These are phyloP conservation scores for Nicotiana attenuata DNA, from an alignment of 257 asterid genomes.

Conservation along the genomic window DNA sequence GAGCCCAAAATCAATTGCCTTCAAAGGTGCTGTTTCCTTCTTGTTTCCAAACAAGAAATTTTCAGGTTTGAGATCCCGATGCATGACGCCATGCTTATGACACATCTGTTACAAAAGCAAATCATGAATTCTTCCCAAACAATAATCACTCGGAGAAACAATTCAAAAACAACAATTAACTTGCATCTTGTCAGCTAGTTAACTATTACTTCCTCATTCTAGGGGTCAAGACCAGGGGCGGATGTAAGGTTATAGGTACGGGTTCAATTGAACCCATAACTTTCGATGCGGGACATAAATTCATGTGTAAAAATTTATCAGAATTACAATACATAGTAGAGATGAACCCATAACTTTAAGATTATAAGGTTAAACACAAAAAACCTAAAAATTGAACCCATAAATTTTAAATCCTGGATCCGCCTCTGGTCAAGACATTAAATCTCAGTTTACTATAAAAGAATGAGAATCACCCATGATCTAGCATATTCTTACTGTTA, in stretches of 20 bases:
- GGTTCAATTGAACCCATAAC: too few relatives aligned
- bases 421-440: too few relatives aligned
- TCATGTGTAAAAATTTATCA: too few relatives aligned
- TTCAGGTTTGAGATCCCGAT: slow-evolving; percentile 69
- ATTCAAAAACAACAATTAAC: neutral
- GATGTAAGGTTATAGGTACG: too few relatives aligned
- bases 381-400: too few relatives aligned
- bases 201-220: neutral
- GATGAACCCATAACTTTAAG: too few relatives aligned
- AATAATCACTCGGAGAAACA: neutral
- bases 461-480: too few relatives aligned
- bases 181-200: neutral
- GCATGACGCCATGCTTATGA: slow-evolving; percentile 64
- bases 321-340: too few relatives aligned
- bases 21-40: slow-evolving; percentile 54
- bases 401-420: too few relatives aligned
- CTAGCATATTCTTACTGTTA: neutral
- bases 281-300: too few relatives aligned
- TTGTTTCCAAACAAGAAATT: slow-evolving; percentile 53
- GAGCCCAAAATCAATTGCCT: slow-evolving; percentile 68
- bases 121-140: neutral
- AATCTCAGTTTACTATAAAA: neutral
- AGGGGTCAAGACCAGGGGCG: neutral
- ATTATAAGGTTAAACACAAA: too few relatives aligned
- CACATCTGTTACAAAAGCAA: slow-evolving; percentile 33